Evolutionary conservation across 441 rosid species (phyloP), one percentile per base, ranked within the genome.

Genomic region (Breynia disticha): DNA sequence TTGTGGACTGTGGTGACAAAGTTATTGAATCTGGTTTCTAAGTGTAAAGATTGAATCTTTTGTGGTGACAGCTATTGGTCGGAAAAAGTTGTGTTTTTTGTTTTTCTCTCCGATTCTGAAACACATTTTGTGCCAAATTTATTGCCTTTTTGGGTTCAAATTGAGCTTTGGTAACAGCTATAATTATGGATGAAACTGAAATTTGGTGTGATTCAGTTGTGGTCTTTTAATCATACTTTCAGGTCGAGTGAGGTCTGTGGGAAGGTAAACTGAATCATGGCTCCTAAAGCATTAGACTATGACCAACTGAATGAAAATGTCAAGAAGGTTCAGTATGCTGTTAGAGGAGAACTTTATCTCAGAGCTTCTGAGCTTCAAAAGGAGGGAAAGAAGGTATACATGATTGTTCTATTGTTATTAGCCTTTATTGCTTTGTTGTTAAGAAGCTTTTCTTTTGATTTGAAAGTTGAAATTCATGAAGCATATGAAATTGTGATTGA

Each of bases 321-420:
- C 74, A 91, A 91, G 94, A 78, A 87, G 76, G 87, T 84, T 64
- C 90, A 87, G 72, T 85, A 91, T 74, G 96, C 96, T 19, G 95
- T 91, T 0, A 79, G 96, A 73, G 98, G 98, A 8, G 98, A 91
- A 77, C 66, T 91, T 63, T 91, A 91, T 66, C 96, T 91, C 73
- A 90, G 96, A 75, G 98, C 98, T 62, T 83, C 96, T 61, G 89
- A 91, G 83, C 98, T 91, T 73, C 95, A 91, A 61, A 85, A 85
- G 77, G 96, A 87, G 76, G 98, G 96, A 68, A 91, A 91, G 76
- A 91, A 79, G 94, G 96, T 87, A 75, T 12, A 7, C 18, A 17
- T 13, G 51, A 22, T 59, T 39, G 11, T 9, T 2, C 15, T 39
- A 10, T 39, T 14, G 15, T 10, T 14, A 9, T 39, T 39, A 39